A percentile compares a stretch with the other conserved stretches of the same genome.
phyloP scores from a whole-genome alignment of 306 rosid species.

The Adenanthera pavonina region DNA sequence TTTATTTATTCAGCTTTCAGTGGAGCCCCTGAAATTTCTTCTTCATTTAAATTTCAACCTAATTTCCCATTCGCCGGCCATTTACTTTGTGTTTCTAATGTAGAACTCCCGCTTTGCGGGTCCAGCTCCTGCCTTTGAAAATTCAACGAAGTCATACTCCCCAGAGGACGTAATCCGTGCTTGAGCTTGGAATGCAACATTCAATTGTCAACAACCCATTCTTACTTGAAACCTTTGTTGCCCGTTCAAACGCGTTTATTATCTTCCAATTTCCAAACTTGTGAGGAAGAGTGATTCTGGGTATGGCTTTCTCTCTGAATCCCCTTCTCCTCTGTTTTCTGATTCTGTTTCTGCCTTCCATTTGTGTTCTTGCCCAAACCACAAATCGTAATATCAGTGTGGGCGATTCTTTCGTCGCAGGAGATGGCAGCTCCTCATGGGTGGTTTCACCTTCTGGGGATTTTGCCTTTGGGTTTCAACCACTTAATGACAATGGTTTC shows the following conservation, averaged over 20 bases:
- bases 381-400: slow-evolving; percentile 20
- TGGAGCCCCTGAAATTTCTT: too few relatives aligned
- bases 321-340: neutral
- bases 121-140: neutral
- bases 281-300: neutral
- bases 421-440: slow-evolving; percentile 43
- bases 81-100: too few relatives aligned
- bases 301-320: slow-evolving; percentile 1
- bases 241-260: neutral
- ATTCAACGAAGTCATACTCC: neutral
- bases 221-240: neutral
- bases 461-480: slow-evolving; percentile 67
- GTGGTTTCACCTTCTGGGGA: slow-evolving; percentile 60
- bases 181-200: neutral
- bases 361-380: slow-evolving; percentile 45
- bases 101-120: neutral
- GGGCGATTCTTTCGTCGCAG: slow-evolving; percentile 46
- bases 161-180: neutral
- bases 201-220: neutral
- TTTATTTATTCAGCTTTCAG: too few relatives aligned
- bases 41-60: too few relatives aligned
- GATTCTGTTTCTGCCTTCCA: neutral
- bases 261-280: neutral
- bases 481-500: neutral
- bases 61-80: too few relatives aligned